Percentiles rank a stretch among this genome's conserved stretches.
These are phyloP conservation scores for Termitomyces sp. DNA, from an alignment of 768 basidiomycete species.

Conservation along the genomic window DNA sequence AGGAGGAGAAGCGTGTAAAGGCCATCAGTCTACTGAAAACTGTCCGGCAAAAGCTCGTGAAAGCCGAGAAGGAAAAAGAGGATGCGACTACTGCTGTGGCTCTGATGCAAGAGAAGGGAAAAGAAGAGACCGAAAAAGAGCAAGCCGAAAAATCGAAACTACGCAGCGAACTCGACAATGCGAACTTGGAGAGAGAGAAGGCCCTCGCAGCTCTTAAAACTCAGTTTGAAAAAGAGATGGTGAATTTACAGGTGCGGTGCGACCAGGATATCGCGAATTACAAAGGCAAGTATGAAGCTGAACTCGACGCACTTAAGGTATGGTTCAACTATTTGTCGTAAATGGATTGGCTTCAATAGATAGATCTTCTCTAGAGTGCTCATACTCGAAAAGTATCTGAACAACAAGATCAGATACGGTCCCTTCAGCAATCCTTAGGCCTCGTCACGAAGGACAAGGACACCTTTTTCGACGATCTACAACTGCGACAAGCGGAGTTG, in stretches of 20 bases:
- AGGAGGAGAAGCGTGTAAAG: slow-evolving; percentile 96
- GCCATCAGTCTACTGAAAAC: slow-evolving; percentile 91
- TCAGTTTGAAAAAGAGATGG: slow-evolving; percentile 72
- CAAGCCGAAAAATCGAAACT: slow-evolving; percentile 47
- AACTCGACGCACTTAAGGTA: slow-evolving; percentile 72
- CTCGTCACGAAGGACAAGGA: slow-evolving; percentile 72
- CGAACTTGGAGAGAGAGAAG: slow-evolving; percentile 59
- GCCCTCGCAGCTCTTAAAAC: slow-evolving; percentile 51
- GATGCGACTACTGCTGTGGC: slow-evolving; percentile 60
- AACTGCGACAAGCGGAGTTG: slow-evolving; percentile 83
- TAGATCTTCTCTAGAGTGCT: slow-evolving; percentile 40
- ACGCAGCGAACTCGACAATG: slow-evolving; percentile 57
- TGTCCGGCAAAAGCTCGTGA: slow-evolving; percentile 94
- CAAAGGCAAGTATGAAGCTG: slow-evolving; percentile 72
- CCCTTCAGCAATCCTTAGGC: slow-evolving; percentile 68
- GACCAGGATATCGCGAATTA: slow-evolving; percentile 69
- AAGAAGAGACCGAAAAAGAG: slow-evolving; percentile 49
- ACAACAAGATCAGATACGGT: slow-evolving; percentile 56
- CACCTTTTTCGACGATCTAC: slow-evolving; percentile 78
- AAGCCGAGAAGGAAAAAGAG: slow-evolving; percentile 91
- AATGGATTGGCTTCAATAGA: slow-evolving; percentile 1
- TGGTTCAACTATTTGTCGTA: slow-evolving; percentile 7
- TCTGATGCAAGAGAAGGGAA: slow-evolving; percentile 46
- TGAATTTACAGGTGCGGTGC: slow-evolving; percentile 51
- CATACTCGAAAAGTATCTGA: slow-evolving; percentile 62